Evolutionary conservation across 2,329 filamentous ascomycete genomes (phyloP).

Genomic region (Neonectria magnoliae): DNA sequence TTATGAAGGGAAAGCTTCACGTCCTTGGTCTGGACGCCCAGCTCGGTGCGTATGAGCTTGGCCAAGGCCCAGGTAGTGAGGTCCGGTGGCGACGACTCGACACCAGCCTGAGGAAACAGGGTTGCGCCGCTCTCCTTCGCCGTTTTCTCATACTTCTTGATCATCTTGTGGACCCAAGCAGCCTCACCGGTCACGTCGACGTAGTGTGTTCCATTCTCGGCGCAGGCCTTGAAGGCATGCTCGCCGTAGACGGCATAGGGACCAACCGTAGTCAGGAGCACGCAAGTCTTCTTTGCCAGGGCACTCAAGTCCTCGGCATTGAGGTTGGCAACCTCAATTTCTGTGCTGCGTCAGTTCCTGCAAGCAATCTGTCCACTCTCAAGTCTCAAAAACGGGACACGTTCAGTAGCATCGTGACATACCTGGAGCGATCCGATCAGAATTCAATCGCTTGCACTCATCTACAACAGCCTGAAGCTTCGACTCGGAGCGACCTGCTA

Average conservation of each 20-base stretch:
- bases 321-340: conserved; percentile 63
- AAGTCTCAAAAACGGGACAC: not conserved
- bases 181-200: conserved; percentile 71
- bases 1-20: conserved; percentile 62
- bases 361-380: conserved; percentile 15
- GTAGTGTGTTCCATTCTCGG: conserved; percentile 71
- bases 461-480: conserved; percentile 78
- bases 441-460: conserved; percentile 72
- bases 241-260: conserved; percentile 68
- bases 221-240: conserved; percentile 68
- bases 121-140: conserved; percentile 66
- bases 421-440: conserved; percentile 78
- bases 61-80: conserved; percentile 65
- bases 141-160: conserved; percentile 63
- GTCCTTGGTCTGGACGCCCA: conserved; percentile 61
- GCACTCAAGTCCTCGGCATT: conserved; percentile 56
- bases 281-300: conserved; percentile 65
- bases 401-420: conserved; percentile 39
- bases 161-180: conserved; percentile 68
- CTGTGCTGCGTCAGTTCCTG: conserved; percentile 41
- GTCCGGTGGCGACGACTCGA: conserved; percentile 72
- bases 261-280: conserved; percentile 68
- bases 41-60: conserved; percentile 59
- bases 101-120: conserved; percentile 69
- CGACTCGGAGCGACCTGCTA: conserved; percentile 81